Evolutionary conservation across 169 alveolate species (phyloP).

Genomic region (Plasmodium chabaudi): DNA sequence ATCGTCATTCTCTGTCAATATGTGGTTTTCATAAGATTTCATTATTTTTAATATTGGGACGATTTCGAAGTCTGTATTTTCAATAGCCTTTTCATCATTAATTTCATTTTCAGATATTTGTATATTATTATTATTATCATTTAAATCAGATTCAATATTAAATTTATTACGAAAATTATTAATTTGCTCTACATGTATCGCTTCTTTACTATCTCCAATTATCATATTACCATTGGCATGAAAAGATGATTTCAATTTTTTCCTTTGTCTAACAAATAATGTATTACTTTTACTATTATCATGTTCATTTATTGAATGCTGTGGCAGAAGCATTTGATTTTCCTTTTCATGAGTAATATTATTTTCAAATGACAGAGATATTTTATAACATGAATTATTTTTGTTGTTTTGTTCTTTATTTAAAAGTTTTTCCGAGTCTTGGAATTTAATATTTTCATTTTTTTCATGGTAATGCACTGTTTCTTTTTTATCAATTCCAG

Average conservation of each 20-base stretch:
- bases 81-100: constrained; percentile 1
- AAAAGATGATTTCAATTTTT: constrained; percentile 70
- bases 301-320: constrained; percentile 8
- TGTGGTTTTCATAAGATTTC: constrained; percentile 6
- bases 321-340: neutral
- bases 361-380: constrained; percentile 16
- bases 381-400: constrained; percentile 26
- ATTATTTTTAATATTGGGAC: constrained; percentile 26
- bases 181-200: constrained; percentile 74
- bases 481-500: constrained; percentile 1
- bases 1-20: neutral
- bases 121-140: constrained; percentile 20
- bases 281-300: constrained; percentile 4
- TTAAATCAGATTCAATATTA: constrained; percentile 35
- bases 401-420: constrained; percentile 8
- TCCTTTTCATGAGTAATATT: neutral
- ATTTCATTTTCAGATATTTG: neutral
- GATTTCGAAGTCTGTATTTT: constrained; percentile 20
- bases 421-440: neutral
- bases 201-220: constrained; percentile 64
- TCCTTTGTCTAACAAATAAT: constrained; percentile 55
- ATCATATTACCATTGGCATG: constrained; percentile 73
- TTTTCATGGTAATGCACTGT: constrained; percentile 13
- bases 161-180: constrained; percentile 58
- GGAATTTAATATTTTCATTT: neutral